Evolutionary conservation across 306 rosid species (phyloP), one percentile per base, ranked within the genome.

Genomic region (Cercis canadensis): DNA sequence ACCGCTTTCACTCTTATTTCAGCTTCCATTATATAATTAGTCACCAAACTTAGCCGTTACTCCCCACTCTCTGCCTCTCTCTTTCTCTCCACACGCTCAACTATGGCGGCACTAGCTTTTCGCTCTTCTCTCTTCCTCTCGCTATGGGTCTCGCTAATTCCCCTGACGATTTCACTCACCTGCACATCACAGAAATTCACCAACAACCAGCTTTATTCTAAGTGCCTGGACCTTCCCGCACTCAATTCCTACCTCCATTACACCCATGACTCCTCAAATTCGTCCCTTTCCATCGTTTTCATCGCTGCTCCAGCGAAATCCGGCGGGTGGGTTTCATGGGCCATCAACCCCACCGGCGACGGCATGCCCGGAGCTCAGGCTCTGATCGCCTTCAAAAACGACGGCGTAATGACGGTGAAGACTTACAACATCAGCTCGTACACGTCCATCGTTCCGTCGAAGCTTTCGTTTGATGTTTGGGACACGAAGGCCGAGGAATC

Each of bases 281-380:
- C 89, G 6, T 67, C 92, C 4, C 84, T 93, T 60, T 55, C 97
- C 6, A 9, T 93, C 5, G 98, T 84, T 3, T 93, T 88, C 76
- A 2, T 13, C 0, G 89, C 94, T 0, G 0, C 85, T 0, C 87
- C 85, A 7, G 8, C 93, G 0, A 29, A 3, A 0, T 4, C 89
- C 8, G 36, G 33, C 0, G 97, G 96, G 0, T 93, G 94, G 94
- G 31, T 88, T n/a, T 54, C 89, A 0, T 90, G 97, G 97, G 97
- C 87, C 2, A 39, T 93, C 7, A 93, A 93, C 54, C 97, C 90
- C 0, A 81, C 70, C 0, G 67, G 16, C 0, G 7, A 31, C 5
- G 94, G 92, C 15, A 93, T 88, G 98, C n/a, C 0, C 7, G 94
- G 97, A 0, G 62, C 96, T 0, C 94, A 90, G 43, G 62, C 90